Base-by-base conservation (phyloP, 139 green algal genomes). In the Marvania coccoides region DNA sequence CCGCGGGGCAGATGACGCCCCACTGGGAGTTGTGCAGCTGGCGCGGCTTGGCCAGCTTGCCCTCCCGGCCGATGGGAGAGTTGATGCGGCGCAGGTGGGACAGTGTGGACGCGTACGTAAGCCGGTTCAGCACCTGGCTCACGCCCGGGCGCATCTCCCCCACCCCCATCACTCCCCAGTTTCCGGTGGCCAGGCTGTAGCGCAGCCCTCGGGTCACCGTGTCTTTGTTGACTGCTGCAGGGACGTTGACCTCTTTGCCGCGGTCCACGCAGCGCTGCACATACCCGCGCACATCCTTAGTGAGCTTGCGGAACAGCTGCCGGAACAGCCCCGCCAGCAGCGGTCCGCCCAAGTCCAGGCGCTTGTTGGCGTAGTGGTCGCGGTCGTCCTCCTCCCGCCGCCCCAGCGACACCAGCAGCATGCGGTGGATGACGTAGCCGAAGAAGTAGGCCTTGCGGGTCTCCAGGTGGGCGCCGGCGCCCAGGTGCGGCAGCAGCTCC, bases 11-110 rank as follows among this genome's bases (percentile, higher is more conserved):
- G 61, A 99, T 91, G 82, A 98, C 95, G 65, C 94, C 94, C 94
- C 94, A 99, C 73, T 97, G 88, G n/a, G 70, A 87, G 78, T 95
- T 98, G 89, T 99, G 94, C 76, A 99, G 86, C 87, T 99, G 92
- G 23, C 94, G 85, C 3, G 94, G 94, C 85, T 98, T 98, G 46
- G 87, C 86, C 31, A 94, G 81, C 77, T 95, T 96, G 68, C 89
- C 89, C 78, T 94, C 88, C 1, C 87, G 81, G n/a, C 85, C 94
- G 28, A 98, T 97, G 37, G 93, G 94, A 0, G 87, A 96, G 86
- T 98, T 98, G 67, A 98, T 89, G 63, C 94, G 88, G 34, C 94
- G 85, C 75, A 99, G 71, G 70, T 99, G 94, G 0, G 80, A 93
- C 36, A 99, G 76, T 24, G 93, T 98, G 19, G 89, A 95, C 0